Evolutionary conservation across 495 filamentous ascomycete genomes (phyloP).

Genomic region (Bacidia rubella): DNA sequence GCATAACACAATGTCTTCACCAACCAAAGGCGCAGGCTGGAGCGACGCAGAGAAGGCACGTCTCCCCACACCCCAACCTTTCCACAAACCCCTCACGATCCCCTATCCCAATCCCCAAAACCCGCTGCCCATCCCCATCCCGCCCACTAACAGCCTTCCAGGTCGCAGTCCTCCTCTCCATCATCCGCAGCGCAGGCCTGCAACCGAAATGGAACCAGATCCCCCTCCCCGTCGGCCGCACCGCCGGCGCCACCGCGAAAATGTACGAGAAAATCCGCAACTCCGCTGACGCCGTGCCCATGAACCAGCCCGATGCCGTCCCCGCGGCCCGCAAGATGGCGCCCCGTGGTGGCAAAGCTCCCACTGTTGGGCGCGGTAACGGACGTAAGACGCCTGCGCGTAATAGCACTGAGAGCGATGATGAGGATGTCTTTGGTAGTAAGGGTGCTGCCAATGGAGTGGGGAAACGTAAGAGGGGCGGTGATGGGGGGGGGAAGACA

Average conservation of each 20-base stretch:
- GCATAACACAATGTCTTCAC: neutral
- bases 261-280: neutral
- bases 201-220: neutral
- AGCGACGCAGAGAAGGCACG: neutral
- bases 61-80: neutral
- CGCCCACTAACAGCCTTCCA: neutral
- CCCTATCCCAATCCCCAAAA: neutral
- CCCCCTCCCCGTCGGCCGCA: neutral
- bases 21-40: neutral
- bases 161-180: constrained; percentile 1
- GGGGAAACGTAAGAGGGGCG: neutral
- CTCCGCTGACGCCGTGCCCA: neutral
- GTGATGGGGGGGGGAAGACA: neutral
- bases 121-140: neutral
- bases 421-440: neutral
- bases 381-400: neutral
- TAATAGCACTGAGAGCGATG: neutral
- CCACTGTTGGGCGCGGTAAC: neutral
- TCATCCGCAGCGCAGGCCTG: neutral
- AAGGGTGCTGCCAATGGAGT: neutral
- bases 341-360: neutral
- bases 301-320: neutral
- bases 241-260: neutral
- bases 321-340: neutral
- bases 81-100: neutral